A percentile compares a stretch with the other conserved stretches of the same genome.
Conservation (phyloP, 2,329 filamentous ascomycete species). For the Nemania sp. region DNA sequence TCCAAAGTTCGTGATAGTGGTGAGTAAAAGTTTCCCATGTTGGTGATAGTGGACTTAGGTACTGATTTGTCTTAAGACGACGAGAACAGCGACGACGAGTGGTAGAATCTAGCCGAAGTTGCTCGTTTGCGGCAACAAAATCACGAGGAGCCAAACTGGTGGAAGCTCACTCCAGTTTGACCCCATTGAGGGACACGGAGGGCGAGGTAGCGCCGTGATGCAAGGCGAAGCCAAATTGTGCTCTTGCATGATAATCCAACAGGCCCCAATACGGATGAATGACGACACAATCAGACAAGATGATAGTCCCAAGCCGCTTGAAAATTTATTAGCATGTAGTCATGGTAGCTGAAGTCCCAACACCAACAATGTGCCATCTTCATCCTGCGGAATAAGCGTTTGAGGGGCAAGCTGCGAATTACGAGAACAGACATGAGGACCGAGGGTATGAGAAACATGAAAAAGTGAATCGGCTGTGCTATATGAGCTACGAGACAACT, state of each 20-base stretch:
- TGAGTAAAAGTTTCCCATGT: constrained; percentile 57
- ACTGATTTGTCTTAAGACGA: constrained; percentile 63
- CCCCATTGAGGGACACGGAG: not conserved
- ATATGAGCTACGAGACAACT: not conserved
- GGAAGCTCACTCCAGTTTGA: constrained; percentile 21
- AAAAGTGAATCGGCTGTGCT: not conserved
- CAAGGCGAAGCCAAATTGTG: not conserved
- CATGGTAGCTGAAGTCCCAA: not conserved
- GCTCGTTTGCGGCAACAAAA: constrained; percentile 25
- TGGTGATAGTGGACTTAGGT: not conserved
- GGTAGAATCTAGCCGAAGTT: constrained; percentile 50
- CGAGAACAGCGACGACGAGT: constrained; percentile 77
- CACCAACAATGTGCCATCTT: not conserved
- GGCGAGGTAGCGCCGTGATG: not conserved
- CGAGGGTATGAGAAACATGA: not conserved
- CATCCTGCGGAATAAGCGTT: not conserved
- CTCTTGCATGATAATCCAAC: not conserved
- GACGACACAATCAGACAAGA: not conserved
- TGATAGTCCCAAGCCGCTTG: not conserved
- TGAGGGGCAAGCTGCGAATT: not conserved
- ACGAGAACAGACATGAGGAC: not conserved
- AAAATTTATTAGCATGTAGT: not conserved
- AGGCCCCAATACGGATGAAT: not conserved
- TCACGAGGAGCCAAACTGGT: constrained; percentile 24
- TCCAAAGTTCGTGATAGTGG: constrained; percentile 93